Base-by-base conservation (phyloP, 495 filamentous ascomycete species). In the Hamigera avellanea region DNA sequence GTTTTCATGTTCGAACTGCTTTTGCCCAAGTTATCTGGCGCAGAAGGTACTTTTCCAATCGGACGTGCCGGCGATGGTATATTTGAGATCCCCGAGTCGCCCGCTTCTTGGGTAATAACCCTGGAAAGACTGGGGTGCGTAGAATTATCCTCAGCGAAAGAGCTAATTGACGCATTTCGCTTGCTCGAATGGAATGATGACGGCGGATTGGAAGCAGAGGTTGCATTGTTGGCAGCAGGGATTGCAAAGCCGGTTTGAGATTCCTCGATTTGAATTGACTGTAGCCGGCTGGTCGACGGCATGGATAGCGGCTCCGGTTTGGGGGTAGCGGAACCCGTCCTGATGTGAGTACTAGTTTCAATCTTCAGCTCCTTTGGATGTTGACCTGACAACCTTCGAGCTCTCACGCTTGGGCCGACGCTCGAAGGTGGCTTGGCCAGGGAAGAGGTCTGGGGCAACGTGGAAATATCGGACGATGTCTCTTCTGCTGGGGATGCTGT, bases 331-430 rank as follows among this genome's bases (percentile, higher is more conserved):
- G 63, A 64, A 8, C 59, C 53, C 6, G 61, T 46, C 14, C 61
- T 60, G 19, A 59, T 56, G 30, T 67, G 60, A 21, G 69, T 61
- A 1, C 69, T 68, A 1, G 87, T 93, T 54, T 96, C 86, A 26
- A 98, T 95, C 60, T 85, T 95, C 42, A 98, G 66, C 50, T 86
- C 83, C 48, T 80, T 85, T 14, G 70, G 60, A 39, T 79, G 76
- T 44, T 83, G 75, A 2, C 82, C 82, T 7, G 91, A 95, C 25
- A 95, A 64, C 39, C 89, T 76, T 36, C 91, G 73, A 34, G 72
- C 82, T 38, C 83, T 74, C 29, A 95, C 86, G 18, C 83, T 62
- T 66, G 50, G 57, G 25, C 57, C 62, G 19, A 59, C 53, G 26
- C 57, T 70, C 38, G 44, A 48, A 54, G 44, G 61, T 27, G 59